A percentile compares a stretch with the other conserved stretches of the same genome.
Evolutionary conservation across 2,329 filamentous ascomycete species (phyloP).

Genomic region (Diplodia mutila): DNA sequence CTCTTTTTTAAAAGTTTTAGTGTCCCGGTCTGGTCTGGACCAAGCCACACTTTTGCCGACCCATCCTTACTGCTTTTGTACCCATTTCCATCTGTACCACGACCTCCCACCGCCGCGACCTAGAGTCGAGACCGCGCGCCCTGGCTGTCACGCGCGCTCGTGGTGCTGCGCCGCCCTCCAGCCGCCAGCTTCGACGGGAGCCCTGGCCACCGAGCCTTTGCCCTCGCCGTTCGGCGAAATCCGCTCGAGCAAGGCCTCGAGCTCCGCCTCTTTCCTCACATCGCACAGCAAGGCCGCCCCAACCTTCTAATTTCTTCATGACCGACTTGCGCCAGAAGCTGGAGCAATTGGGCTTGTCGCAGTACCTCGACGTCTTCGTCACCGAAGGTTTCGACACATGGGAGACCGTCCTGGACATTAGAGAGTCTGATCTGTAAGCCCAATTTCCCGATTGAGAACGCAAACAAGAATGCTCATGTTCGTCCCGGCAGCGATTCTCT

Average conservation of each 20-base stretch:
- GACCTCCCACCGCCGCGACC: neutral
- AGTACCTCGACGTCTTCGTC: conserved; percentile 73
- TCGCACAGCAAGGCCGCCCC: neutral
- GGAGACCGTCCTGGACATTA: conserved; percentile 82
- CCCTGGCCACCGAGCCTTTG: neutral
- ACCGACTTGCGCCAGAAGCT: conserved; percentile 69
- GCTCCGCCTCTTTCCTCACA: neutral
- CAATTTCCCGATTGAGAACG: neutral
- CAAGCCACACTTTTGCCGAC: conserved; percentile 15
- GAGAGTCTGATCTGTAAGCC: conserved; percentile 77
- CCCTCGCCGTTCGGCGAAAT: neutral
- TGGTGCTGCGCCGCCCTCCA: neutral
- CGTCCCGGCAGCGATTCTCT: conserved; percentile 63
- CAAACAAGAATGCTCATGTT: conserved; percentile 22
- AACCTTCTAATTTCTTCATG: conserved; percentile 51
- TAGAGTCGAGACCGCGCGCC: neutral
- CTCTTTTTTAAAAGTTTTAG: conserved; percentile 13
- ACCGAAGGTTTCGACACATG: conserved; percentile 84
- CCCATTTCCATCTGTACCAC: conserved; percentile 15
- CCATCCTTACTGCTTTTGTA: conserved; percentile 22
- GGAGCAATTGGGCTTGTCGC: conserved; percentile 74
- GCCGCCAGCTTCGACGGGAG: neutral
- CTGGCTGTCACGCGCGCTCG: neutral
- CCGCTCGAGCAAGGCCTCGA: conserved; percentile 9
- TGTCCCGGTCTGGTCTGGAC: conserved; percentile 12